Conservation (phyloP, 1,284 basidiomycete species). For the Pisolithus thermaeus region DNA sequence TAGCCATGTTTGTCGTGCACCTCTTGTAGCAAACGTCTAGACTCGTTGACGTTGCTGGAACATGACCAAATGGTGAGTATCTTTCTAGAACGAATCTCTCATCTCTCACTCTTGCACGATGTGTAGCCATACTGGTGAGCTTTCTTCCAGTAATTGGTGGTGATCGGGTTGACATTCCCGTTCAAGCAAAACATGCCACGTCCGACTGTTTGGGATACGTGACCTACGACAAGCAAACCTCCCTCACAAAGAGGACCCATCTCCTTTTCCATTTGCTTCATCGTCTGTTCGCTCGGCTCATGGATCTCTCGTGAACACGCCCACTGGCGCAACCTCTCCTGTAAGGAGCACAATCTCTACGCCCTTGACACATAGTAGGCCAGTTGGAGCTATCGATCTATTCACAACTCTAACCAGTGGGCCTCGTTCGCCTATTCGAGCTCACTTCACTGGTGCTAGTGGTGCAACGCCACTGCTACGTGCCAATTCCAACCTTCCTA, state of each 20-base stretch:
- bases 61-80: constrained; percentile 64
- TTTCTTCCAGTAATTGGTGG: not conserved
- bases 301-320: constrained; percentile 2
- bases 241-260: constrained; percentile 39
- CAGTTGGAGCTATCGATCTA: constrained; percentile 23
- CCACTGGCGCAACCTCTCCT: constrained; percentile 18
- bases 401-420: constrained; percentile 12
- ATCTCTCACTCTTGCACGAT: constrained; percentile 7
- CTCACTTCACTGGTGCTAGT: constrained; percentile 25
- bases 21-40: constrained; percentile 65
- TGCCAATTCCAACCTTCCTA: constrained; percentile 25
- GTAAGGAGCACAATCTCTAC: constrained; percentile 19
- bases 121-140: constrained; percentile 28
- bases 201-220: constrained; percentile 64
- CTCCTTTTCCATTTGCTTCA: constrained; percentile 16
- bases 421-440: constrained; percentile 29
- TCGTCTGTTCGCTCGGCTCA: constrained; percentile 17
- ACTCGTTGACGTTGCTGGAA: constrained; percentile 67
- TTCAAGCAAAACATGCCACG: constrained; percentile 65
- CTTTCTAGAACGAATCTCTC: constrained; percentile 3
- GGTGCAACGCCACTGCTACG: constrained; percentile 17
- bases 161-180: too few species aligned
- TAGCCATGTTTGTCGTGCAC: constrained; percentile 68
- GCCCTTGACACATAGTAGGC: constrained; percentile 12
- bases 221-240: constrained; percentile 72